Evolutionary conservation across 2,329 filamentous ascomycete species (phyloP), one percentile per base, ranked within the genome.

Genomic region (Trichoderma gracile): DNA sequence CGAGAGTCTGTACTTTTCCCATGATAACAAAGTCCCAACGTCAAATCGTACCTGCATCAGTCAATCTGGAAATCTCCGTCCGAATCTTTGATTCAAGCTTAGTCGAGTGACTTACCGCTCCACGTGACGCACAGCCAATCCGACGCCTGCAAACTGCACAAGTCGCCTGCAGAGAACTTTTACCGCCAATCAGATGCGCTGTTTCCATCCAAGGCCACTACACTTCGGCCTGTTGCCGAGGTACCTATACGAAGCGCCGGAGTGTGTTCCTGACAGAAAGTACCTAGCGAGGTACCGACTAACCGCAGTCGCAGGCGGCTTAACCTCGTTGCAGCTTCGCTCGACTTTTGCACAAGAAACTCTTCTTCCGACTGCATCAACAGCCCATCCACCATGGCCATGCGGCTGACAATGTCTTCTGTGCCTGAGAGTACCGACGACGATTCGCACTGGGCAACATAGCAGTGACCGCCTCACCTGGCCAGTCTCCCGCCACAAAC

Each of bases 141-240:
- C 38, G n/a, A 9, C 45, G 17, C 25, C 50, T 40, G 33, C 8
- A 55, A 53, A 52, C 57, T 33, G 42, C 57, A 56, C 38, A 53
- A 61, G 63, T 40, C 3, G 5, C 17, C 19, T 59, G 60, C 64
- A 59, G 60, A 60, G 64, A 66, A 66, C 64, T 53, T 66, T 40
- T 6, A 3, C 5, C 19, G 1, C 64, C 64, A 66, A 66, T 66
- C 50, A 55, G 50, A 12, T 4, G 14, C 38, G 12, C 9, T 7
- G 12, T 8, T 9, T 19, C 10, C 3, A 33, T 23, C 57, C 30
- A 38, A 14, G 14, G 33, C 21, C 21, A 27, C 21, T 25, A 8
- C 2, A 23, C 4, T 9, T 23, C 46, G 57, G 47, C n/a, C 2
- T 52, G 19, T n/a, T 30, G 10, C 57, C 33, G 47, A 61, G 38